Evolutionary conservation across 2,329 filamentous ascomycete genomes (phyloP).

Genomic region (Botrytis hyacinthi): DNA sequence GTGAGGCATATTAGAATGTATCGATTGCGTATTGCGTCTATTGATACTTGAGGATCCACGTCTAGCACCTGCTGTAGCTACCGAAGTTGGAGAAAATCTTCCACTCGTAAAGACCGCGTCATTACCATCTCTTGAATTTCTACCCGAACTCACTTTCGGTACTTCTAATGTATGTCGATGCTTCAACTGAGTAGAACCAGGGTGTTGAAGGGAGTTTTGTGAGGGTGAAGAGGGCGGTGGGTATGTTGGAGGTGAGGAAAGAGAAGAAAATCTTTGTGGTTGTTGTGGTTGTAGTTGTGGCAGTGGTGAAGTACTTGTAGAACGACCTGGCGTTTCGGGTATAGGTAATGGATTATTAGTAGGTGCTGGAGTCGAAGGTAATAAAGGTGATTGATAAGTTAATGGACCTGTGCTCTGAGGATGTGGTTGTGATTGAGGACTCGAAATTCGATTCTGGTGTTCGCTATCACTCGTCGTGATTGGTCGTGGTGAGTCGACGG

Average conservation of each 20-base stretch:
- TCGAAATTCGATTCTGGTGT: constrained; percentile 25
- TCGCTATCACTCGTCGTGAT: constrained; percentile 32
- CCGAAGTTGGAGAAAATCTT: constrained; percentile 67
- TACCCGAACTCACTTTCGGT: constrained; percentile 63
- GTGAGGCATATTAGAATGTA: constrained; percentile 78
- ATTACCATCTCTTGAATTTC: constrained; percentile 69
- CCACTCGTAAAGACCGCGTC: constrained; percentile 71
- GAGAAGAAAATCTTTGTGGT: not conserved
- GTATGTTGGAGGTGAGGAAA: constrained; percentile 64
- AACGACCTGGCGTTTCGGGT: constrained; percentile 28
- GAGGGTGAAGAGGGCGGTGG: constrained; percentile 50
- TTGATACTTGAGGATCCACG: constrained; percentile 81
- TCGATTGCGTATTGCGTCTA: constrained; percentile 76
- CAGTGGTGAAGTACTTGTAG: constrained; percentile 45
- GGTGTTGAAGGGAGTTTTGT: constrained; percentile 41
- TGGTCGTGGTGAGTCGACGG: constrained; percentile 24
- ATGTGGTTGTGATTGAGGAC: constrained; percentile 33
- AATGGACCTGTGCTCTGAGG: constrained; percentile 38
- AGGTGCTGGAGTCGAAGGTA: constrained; percentile 34
- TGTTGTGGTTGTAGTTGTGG: not conserved
- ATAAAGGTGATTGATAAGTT: constrained; percentile 36
- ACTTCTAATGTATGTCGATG: constrained; percentile 89
- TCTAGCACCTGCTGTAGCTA: constrained; percentile 56
- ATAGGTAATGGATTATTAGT: constrained; percentile 31
- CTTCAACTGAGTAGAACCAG: constrained; percentile 59